Percentiles rank a stretch among this genome's conserved stretches.
Conservation (phyloP, 306 rosid genomes). For the barrel medic (Medicago truncatula) region MtrunA17r5.0-ANR NC_053047.1:4369501-4370000, state of each 20-base stretch:
- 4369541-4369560: too few species aligned
- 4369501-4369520: too few species aligned
- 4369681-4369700: too few species aligned
- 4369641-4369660: neutral
- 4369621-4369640: too few species aligned
- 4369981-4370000: conserved; percentile 97
- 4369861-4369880: neutral
- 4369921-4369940: conserved; percentile 16
- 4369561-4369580: too few species aligned
- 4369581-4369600: too few species aligned
- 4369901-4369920: neutral
- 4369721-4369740: neutral
- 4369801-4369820: neutral
- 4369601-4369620: too few species aligned
- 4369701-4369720: neutral
- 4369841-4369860: neutral
- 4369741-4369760: neutral
- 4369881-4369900: conserved; percentile 17
- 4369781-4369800: neutral
- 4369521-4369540: too few species aligned
- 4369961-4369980: conserved; percentile 94
- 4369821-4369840: neutral
- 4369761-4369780: neutral
- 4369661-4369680: too few species aligned
- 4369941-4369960: conserved; percentile 72